Conservation (phyloP, 2,329 filamentous ascomycete genomes). For the Leptographium lundbergii region DNA sequence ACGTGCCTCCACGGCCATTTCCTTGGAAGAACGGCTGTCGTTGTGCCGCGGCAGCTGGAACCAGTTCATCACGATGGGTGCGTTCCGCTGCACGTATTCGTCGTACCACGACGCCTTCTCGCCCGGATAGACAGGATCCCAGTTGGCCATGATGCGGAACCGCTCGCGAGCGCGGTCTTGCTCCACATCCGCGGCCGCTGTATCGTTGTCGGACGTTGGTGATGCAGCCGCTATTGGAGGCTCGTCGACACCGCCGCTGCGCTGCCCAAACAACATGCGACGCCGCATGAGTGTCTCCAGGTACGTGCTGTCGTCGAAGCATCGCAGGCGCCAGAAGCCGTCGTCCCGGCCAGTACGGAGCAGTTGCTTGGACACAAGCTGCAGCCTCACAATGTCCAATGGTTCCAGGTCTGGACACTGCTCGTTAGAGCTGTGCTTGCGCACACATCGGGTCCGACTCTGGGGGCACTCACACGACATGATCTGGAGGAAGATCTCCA, state of each 20-base stretch:
- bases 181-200: neutral
- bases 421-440: neutral
- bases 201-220: neutral
- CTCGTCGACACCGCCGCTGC: constrained; percentile 22
- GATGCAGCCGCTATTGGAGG: neutral
- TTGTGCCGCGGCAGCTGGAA: constrained; percentile 45
- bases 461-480: constrained; percentile 33
- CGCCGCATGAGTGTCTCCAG: constrained; percentile 37
- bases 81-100: constrained; percentile 76
- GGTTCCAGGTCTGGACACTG: constrained; percentile 44
- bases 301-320: constrained; percentile 58
- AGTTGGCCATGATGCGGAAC: constrained; percentile 56
- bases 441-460: constrained; percentile 12
- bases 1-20: constrained; percentile 50
- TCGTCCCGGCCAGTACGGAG: constrained; percentile 59
- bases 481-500: constrained; percentile 50
- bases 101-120: constrained; percentile 76
- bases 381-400: constrained; percentile 51
- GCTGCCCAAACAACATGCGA: neutral
- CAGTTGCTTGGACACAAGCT: constrained; percentile 55
- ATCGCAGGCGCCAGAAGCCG: constrained; percentile 62
- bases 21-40: constrained; percentile 7
- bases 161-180: constrained; percentile 24
- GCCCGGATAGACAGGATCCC: constrained; percentile 64
- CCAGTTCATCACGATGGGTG: constrained; percentile 64